A percentile compares a stretch with the other conserved stretches of the same genome.
Conservation (phyloP, 805 yeast species). For the Cyberlindnera sargentensis region DNA sequence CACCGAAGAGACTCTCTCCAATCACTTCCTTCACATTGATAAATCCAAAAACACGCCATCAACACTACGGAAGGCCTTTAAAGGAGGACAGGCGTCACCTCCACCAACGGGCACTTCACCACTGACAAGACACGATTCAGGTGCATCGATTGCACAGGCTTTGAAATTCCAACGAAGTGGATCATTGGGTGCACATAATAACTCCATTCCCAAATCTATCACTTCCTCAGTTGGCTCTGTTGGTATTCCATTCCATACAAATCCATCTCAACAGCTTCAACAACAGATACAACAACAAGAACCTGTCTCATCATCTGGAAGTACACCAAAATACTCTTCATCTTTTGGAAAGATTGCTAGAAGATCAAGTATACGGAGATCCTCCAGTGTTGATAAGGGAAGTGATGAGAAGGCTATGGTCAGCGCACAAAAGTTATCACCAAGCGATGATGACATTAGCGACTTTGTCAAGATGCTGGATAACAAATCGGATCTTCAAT, state of each 20-base stretch:
- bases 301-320: constrained; percentile 30
- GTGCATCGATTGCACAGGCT: constrained; percentile 34
- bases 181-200: constrained; percentile 12
- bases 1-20: constrained; percentile 55
- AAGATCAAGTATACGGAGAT: constrained; percentile 32
- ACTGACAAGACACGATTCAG: constrained; percentile 36
- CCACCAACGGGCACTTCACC: constrained; percentile 23
- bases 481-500: constrained; percentile 46
- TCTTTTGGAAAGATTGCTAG: constrained; percentile 70
- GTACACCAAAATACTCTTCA: constrained; percentile 59
- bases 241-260: constrained; percentile 14
- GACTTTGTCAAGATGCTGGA: constrained; percentile 71
- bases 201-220: constrained; percentile 24
- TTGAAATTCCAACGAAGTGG: constrained; percentile 35
- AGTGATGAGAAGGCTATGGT: neutral
- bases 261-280: neutral
- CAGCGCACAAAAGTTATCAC: neutral
- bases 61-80: constrained; percentile 21
- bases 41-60: constrained; percentile 10
- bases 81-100: constrained; percentile 25
- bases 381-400: constrained; percentile 25
- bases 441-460: constrained; percentile 43
- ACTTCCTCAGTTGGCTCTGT: constrained; percentile 21
- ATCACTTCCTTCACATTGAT: constrained; percentile 48
- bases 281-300: neutral